phyloP scores from a whole-genome alignment of 73 alveolate species.

The Breviolum minutum region DNA sequence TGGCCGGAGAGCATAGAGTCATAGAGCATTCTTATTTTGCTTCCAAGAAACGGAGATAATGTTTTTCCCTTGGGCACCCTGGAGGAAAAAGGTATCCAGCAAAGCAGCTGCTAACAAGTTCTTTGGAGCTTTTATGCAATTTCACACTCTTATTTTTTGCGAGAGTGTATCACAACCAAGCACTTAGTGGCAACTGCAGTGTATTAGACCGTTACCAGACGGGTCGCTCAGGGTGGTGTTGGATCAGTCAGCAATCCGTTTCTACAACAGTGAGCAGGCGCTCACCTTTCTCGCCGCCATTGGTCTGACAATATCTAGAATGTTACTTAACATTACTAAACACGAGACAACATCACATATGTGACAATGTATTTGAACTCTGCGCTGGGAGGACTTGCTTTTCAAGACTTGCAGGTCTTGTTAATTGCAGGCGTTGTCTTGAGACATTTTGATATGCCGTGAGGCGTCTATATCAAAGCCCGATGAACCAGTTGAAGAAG shows the following conservation, averaged over 20 bases:
- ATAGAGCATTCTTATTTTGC: too few relatives aligned
- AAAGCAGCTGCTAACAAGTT: too few relatives aligned
- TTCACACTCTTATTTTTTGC: background rate
- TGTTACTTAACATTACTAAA: too few relatives aligned
- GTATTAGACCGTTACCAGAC: background rate
- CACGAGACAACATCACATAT: background rate
- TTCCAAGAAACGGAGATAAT: too few relatives aligned
- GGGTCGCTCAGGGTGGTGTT: constrained; percentile 39
- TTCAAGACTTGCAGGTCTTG: background rate
- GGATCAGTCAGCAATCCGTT: constrained; percentile 66
- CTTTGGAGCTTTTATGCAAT: background rate
- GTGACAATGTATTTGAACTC: background rate
- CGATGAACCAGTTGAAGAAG: constrained; percentile 26
- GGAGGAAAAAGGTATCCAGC: too few relatives aligned
- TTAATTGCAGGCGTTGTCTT: background rate
- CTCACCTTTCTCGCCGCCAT: background rate
- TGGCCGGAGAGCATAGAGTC: background rate
- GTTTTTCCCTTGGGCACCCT: too few relatives aligned
- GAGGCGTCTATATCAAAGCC: constrained; percentile 46
- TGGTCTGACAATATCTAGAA: background rate
- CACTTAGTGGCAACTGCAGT: background rate
- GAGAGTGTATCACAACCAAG: background rate
- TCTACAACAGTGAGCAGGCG: constrained; percentile 65
- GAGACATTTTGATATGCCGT: background rate
- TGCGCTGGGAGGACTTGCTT: background rate